Evolutionary conservation across 768 basidiomycete species (phyloP), one percentile per base, ranked within the genome.

Genomic region (Inosperma sp.): DNA sequence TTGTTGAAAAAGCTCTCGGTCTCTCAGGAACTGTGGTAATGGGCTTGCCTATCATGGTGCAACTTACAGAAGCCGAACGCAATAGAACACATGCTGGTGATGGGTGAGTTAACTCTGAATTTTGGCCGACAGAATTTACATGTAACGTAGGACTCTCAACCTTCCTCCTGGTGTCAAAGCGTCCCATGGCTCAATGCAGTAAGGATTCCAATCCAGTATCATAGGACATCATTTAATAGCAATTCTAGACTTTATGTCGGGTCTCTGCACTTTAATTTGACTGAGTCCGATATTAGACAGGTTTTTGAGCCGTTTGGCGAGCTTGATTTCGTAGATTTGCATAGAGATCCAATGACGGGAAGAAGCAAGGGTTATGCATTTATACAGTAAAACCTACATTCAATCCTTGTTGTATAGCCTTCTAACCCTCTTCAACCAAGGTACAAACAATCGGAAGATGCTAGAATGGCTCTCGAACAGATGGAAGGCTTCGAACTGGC

Each of bases 401-500:
- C n/a, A 36, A 23, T 27, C 19, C 3, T 33, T 9, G 2, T 31
- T 26, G 6, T 5, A 2, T 33, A 49, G 3, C 17, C 46, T 23
- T 21, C 33, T 29, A 19, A 33, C 23, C 44, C 25, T 34, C 9
- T 46, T 29, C 33, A n/a, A n/a, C n/a, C 23, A 51, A 93, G 90
- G 67, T 94, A 93, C 67, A 91, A 90, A 64, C 78, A 91, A 45
- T 73, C 81, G n/a, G 88, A 93, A 65, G 91, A 97, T 65, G 95
- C 96, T 21, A 87, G 88, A 65, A 94, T 94, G 85, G 96, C 96
- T 21, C 69, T 99, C 36, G 93, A 96, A 62, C 92, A 97, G 60
- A 99, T 99, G 96, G 94, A 98, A 74, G 92, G 92, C 23, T 99
- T 99, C 63, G 93, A 96, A 61, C 79, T 99, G 51, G 96, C 96